Percentiles rank a stretch among this genome's conserved stretches.
phyloP scores from a whole-genome alignment of 305 asterid species.

The Solanum hybrid region DNA sequence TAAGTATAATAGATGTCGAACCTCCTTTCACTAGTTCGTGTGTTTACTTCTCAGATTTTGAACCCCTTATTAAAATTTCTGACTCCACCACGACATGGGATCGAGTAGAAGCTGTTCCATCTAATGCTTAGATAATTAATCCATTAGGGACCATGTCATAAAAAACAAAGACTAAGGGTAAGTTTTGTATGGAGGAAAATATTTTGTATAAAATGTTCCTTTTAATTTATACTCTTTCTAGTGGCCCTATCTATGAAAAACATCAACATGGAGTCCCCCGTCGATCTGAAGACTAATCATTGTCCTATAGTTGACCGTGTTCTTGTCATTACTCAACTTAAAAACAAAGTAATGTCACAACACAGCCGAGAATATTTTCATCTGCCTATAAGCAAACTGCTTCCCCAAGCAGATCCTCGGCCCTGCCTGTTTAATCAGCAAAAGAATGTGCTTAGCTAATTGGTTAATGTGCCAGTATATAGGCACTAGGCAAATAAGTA shows the following conservation, averaged over 20 bases:
- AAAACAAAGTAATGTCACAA: background rate
- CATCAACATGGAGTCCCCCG: conserved; percentile 10
- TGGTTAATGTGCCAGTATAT: background rate
- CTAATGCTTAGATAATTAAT: background rate
- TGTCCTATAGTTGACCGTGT: conserved; percentile 7
- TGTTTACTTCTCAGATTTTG: no score
- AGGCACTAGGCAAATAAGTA: background rate
- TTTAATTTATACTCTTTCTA: background rate
- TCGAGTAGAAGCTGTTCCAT: background rate
- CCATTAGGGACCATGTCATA: background rate
- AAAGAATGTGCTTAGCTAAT: background rate
- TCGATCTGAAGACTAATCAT: conserved; percentile 11
- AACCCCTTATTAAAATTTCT: no score
- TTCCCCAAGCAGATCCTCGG: conserved; percentile 7
- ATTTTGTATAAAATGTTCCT: background rate
- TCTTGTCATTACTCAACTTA: conserved; percentile 7
- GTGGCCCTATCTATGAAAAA: background rate
- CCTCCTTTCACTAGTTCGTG: no score
- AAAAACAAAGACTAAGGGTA: background rate
- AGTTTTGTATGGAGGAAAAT: no score
- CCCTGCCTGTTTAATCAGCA: conserved; percentile 12
- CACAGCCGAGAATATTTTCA: conserved; percentile 16
- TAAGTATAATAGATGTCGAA: no score
- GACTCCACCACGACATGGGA: background rate
- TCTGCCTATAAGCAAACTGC: conserved; percentile 17